Conservation (phyloP, 1,139 yeast species). For the Kodamaea suecica region DNA sequence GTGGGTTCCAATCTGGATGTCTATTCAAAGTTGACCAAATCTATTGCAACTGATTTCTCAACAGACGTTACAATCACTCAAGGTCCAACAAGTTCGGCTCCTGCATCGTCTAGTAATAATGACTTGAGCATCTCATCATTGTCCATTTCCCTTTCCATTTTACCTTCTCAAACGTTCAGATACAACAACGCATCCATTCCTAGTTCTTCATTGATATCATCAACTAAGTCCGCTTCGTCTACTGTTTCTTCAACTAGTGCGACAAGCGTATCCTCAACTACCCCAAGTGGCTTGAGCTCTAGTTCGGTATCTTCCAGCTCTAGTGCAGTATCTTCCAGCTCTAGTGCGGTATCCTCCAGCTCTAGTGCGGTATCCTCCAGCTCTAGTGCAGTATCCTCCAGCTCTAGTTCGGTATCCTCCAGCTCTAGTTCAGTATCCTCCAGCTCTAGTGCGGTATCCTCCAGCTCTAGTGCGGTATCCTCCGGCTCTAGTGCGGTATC, state of each 20-base stretch:
- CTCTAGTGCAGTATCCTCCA: conserved; percentile 1
- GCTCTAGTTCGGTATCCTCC: not conserved
- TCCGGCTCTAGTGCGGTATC: conserved; percentile 3
- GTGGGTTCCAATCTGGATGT: conserved; percentile 24
- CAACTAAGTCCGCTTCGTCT: not conserved
- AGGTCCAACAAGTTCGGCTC: not conserved
- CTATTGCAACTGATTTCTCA: conserved; percentile 12
- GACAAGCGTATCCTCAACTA: not conserved
- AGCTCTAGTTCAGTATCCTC: not conserved
- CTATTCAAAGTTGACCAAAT: conserved; percentile 12
- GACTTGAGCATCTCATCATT: not conserved
- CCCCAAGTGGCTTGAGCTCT: not conserved
- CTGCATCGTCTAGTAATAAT: conserved; percentile 1
- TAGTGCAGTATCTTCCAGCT: conserved; percentile 2
- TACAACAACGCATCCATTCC: not conserved
- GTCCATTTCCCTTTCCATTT: too few species aligned
- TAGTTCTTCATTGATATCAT: not conserved
- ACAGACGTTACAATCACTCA: conserved; percentile 9
- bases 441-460: conserved; percentile 1
- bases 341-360: conserved; percentile 4
- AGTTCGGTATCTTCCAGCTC: conserved; percentile 3
- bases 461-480: conserved; percentile 3
- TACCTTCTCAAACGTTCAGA: not conserved
- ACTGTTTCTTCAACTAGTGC: conserved; percentile 3
- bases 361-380: conserved; percentile 3